phyloP scores from a whole-genome alignment of 2,329 filamentous ascomycete species.

The Xylogone sp. region DNA sequence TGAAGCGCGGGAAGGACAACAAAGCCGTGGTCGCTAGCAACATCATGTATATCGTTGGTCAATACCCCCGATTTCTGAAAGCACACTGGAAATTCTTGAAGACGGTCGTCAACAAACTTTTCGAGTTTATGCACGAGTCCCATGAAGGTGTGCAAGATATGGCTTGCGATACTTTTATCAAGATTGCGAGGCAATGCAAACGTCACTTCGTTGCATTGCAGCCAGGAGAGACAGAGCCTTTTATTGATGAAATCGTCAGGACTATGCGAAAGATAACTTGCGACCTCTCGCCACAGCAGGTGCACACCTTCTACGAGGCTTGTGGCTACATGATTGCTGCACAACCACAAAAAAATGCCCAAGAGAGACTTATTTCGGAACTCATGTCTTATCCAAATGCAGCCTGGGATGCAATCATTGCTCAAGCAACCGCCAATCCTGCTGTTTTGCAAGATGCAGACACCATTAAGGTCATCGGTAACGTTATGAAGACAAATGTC shows the following conservation, averaged over 20 bases:
- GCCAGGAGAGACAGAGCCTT: constrained; percentile 89
- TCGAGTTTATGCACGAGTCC: constrained; percentile 99
- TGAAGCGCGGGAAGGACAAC: constrained; percentile 99
- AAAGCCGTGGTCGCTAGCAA: constrained; percentile 98
- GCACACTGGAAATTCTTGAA: constrained; percentile 99
- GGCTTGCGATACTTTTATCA: constrained; percentile 99
- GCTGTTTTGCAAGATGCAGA: constrained; percentile 85
- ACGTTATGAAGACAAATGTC: constrained; percentile 99
- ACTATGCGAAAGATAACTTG: constrained; percentile 95
- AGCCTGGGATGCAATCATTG: constrained; percentile 95
- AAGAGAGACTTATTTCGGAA: constrained; percentile 86
- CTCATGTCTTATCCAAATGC: constrained; percentile 91
- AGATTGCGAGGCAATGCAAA: constrained; percentile 97
- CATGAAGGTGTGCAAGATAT: constrained; percentile 99
- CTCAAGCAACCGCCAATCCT: constrained; percentile 78
- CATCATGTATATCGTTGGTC: constrained; percentile 99
- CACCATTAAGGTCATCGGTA: constrained; percentile 97
- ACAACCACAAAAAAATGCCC: constrained; percentile 90
- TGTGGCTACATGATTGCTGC: constrained; percentile 99
- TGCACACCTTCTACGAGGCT: constrained; percentile 98
- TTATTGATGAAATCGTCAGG: constrained; percentile 97
- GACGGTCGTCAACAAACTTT: constrained; percentile 98
- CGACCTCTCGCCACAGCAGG: constrained; percentile 92
- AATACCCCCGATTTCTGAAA: constrained; percentile 97
- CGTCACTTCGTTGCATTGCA: constrained; percentile 96